phyloP scores from a whole-genome alignment of 345 rosid genomes.

The Hypericum androsaemum region DNA sequence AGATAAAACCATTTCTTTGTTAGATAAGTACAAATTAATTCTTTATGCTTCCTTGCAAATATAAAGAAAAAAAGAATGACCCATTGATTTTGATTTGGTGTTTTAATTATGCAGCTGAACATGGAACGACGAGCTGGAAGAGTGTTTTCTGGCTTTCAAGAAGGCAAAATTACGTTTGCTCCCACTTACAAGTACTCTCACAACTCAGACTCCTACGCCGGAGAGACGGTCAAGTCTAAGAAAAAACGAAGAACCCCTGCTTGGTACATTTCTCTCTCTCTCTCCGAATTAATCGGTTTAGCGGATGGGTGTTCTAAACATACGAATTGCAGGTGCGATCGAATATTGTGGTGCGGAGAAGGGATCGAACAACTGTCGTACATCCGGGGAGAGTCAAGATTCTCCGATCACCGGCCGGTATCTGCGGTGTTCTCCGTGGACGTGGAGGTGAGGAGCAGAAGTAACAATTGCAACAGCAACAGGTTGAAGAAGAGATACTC shows the following conservation, averaged over 20 bases:
- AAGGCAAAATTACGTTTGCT: slow-evolving; percentile 70
- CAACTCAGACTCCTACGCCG: slow-evolving; percentile 82
- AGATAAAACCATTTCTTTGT: too few species aligned
- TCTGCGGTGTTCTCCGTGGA: slow-evolving; percentile 62
- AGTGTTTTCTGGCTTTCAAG: slow-evolving; percentile 62
- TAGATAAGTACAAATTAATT: too few species aligned
- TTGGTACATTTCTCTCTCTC: slow-evolving; percentile 36
- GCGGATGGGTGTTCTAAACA: not conserved
- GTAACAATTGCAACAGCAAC: slow-evolving; percentile 3
- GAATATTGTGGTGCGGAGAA: slow-evolving; percentile 77
- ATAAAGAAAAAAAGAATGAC: not conserved
- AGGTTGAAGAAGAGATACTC: slow-evolving; percentile 70
- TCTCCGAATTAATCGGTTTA: not conserved
- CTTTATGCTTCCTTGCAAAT: too few species aligned
- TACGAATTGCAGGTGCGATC: slow-evolving; percentile 61
- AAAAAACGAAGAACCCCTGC: slow-evolving; percentile 97
- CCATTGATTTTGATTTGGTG: not conserved
- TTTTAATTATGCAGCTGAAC: slow-evolving; percentile 42
- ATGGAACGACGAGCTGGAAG: slow-evolving; percentile 85
- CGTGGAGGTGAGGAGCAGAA: slow-evolving; percentile 41
- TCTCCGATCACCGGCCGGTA: slow-evolving; percentile 94
- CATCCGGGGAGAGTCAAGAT: slow-evolving; percentile 69
- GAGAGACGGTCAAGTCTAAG: slow-evolving; percentile 79
- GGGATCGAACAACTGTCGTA: slow-evolving; percentile 78
- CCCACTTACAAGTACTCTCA: slow-evolving; percentile 86